Evolutionary conservation across 2,329 filamentous ascomycete species (phyloP), one percentile per base, ranked within the genome.

Genomic region (Alternaria sp.): DNA sequence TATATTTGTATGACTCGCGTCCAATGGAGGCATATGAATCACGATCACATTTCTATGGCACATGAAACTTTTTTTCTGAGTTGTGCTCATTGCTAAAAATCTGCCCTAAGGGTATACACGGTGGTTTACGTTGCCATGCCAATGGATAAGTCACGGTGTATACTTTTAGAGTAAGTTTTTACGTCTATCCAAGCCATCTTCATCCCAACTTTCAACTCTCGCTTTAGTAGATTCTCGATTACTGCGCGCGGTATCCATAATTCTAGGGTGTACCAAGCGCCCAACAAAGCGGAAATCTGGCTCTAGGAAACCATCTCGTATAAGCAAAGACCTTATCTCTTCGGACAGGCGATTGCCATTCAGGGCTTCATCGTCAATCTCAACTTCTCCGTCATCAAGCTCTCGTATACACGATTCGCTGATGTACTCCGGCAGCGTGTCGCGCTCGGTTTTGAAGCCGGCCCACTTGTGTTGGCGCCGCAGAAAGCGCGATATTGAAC

Each of bases 281-380:
- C 53, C 43, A 20, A 48, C n/a, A 55, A 40, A 48, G 12, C 30
- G 16, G 10, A 55, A 48, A 41, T 55, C 53, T 5, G 53, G 43
- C 0, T 40, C 22, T 14, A 48, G 25, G 3, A 40, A 40, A 20
- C 43, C 53, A 20, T 55, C 32, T 3, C 53, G 43, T 16, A 22
- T 5, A 2, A 55, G 32, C 32, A 55, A 30, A 25, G 28, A 6
- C 43, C 44, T 27, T 25, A 38, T 40, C 34, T 49, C 53, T 36
- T 30, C 32, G 14, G 22, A 44, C 25, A 49, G 45, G 1, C 20
- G 22, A 7, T 41, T 20, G 4, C 44, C 53, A 41, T 49, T 36
- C n/a, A 48, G 25, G 14, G n/a, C 25, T 16, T 48, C 14, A 4
- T 32, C 11, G 10, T 56, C 43, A 4, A 56, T 56, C 43, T 30